Base-by-base conservation (phyloP, 2,329 filamentous ascomycete species). In the Teratosphaeria gauchensis region DNA sequence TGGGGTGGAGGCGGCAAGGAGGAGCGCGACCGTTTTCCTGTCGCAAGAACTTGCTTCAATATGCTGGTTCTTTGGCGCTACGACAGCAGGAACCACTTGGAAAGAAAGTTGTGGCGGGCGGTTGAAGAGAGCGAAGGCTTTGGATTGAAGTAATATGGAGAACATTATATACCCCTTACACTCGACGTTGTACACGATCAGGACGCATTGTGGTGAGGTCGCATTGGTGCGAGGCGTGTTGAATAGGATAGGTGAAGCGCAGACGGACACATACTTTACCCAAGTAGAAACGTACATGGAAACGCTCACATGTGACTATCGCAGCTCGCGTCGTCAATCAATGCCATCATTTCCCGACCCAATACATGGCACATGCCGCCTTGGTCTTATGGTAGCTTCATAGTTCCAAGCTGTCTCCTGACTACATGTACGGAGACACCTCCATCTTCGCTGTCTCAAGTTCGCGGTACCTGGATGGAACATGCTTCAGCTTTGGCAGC, bases 81-180 rank as follows among this genome's bases (percentile, higher is more conserved):
- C 73, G 71, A 74, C 38, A 84, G 82, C 3, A 83, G 80, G 65
- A 80, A 85, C 69, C 85, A 82, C 64, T 72, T 96, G 60, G 87
- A 90, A 71, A 75, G 73, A 56, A 84, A 85, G 77, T 76, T 96
- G 33, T 95, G 91, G 90, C 82, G 84, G 62, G 92, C 92, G 3
- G 90, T 96, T n/a, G 78, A 84, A 63, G 90, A 92, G 73, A 95
- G 91, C 68, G 90, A 95, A 72, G 92, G 92, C 2, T 96, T 96
- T 80, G 91, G 91, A 33, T 78, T 96, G 72, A 94, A 92, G 72
- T 92, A 19, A 55, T 46, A 28, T 1, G 28, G 24, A 21, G 19
- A 48, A 21, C n/a, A 48, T 24, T 21, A 21, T 48, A 48, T 48
- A 48, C 42, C 42, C 42, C 42, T 48, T 16, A 4, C 1, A 24